Base-by-base conservation (phyloP, 176 grass and related monocot species). In the Puccinellia tenuiflora region DNA sequence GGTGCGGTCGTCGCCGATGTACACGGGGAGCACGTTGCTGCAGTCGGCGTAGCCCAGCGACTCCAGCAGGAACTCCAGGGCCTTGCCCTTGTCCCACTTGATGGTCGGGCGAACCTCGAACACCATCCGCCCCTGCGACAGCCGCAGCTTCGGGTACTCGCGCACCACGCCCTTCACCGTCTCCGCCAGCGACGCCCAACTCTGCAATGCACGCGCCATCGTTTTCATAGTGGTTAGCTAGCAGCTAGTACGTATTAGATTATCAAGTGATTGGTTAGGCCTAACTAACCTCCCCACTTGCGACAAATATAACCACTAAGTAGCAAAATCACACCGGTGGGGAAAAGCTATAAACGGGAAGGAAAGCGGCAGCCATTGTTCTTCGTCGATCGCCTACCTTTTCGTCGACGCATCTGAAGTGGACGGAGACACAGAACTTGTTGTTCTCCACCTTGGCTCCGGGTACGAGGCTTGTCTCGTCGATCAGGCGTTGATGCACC, bases 11-110 rank as follows among this genome's bases (percentile, higher is more conserved):
- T 97, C 94, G 61, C 94, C 94, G 24, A 97, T 97, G 81, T 97
- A 97, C 1, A 97, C 88, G 2, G 92, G 94, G 5, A 94, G 85
- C 7, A 94, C 94, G 5, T 87, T 75, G 71, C 18, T 60, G 86
- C 88, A 78, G 79, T 92, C 85, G 6, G 90, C 90, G 57, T 85
- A 92, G 47, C 93, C 93, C 16, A 97, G 94, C 5, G 92, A 94
- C 53, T 97, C 90, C n/a, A 97, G 85, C 25, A 97, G 83, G 94
- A 97, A 97, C 92, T 94, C 94, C 6, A 97, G 81, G 3, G 94
- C 94, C 90, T 94, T 97, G 55, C 94, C 94, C 88, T 97, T 97
- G 76, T 97, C 92, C 94, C 94, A 97, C 70, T 97, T 94, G 83
- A 97, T 97, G 60, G 74, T 80, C 6, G 94, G 94, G 6, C 94